Evolutionary conservation across 768 basidiomycete species (phyloP), one percentile per base, ranked within the genome.

Genomic region (Pseudohyphozyma bogoriensis): DNA sequence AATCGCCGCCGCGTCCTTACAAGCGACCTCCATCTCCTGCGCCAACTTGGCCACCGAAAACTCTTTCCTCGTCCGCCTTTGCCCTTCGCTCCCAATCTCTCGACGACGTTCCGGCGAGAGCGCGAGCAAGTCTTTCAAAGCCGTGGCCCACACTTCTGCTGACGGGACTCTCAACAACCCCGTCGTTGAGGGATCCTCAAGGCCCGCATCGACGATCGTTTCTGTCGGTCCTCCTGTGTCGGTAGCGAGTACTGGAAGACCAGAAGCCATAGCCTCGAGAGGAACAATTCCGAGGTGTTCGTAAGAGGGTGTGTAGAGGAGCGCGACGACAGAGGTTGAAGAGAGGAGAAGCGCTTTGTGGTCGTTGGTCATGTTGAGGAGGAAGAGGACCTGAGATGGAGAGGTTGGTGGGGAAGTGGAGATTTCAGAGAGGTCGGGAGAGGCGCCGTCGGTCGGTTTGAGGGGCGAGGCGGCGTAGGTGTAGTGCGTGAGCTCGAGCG

Each of bases 211-310:
- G n/a, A 84, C 71, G 32, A 93, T 75, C 56, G 86, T 93, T 75
- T 99, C 95, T 2, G 83, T 87, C 12, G 95, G 95, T 3, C 93
- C 93, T 28, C 77, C 77, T 20, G 88, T 89, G 59, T 81, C 84
- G 68, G 86, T 89, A 0, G 91, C 92, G 24, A 99, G 75, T 1
- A 97, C 85, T 0, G 92, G 90, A 0, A 97, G 73, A 4, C 90
- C 89, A 50, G 87, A 91, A 11, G 83, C 80, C 90, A 96, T 96
- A 0, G 83, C 91, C 73, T 99, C 93, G 4, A 96, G 81, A 3
- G 95, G 93, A 0, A 85, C 92, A 66, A 99, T 96, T 2, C 93
- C 95, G 72, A 97, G 95, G 72, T 99, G 93, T 69, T 99, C 93
- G 73, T 93, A 93, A 11, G 81, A 77, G 0, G 93, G 95, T 0